Percentiles rank a stretch among this genome's conserved stretches.
Conservation (phyloP, 2,329 filamentous ascomycete species). For the Myotisia sp. region DNA sequence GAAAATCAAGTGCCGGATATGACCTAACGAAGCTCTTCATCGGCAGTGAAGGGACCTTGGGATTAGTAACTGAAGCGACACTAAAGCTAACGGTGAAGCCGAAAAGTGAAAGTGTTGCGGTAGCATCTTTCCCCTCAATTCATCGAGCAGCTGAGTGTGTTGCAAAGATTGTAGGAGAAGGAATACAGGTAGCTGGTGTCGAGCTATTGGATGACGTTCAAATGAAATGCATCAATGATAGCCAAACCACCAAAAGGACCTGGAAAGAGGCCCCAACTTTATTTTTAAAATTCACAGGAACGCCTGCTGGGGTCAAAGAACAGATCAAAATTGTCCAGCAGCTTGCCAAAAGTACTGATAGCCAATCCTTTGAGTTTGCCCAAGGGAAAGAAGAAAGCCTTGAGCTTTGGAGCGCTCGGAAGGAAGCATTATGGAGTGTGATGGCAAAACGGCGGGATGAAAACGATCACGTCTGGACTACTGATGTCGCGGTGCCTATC, state of each 20-base stretch:
- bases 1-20: slow-evolving; percentile 84
- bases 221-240: slow-evolving; percentile 56
- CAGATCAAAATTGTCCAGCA: slow-evolving; percentile 47
- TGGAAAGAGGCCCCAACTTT: slow-evolving; percentile 60
- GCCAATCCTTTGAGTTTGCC: slow-evolving; percentile 54
- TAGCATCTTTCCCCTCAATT: slow-evolving; percentile 51
- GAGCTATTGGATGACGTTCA: slow-evolving; percentile 87
- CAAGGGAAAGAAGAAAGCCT: slow-evolving; percentile 48
- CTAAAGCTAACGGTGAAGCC: slow-evolving; percentile 75
- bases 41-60: slow-evolving; percentile 81
- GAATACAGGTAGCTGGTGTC: slow-evolving; percentile 76
- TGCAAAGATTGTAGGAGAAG: slow-evolving; percentile 61
- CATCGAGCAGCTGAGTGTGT: slow-evolving; percentile 67
- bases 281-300: slow-evolving; percentile 64
- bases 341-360: slow-evolving; percentile 40
- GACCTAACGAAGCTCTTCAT: slow-evolving; percentile 82
- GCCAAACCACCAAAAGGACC: slow-evolving; percentile 31
- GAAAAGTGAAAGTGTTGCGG: slow-evolving; percentile 64
- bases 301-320: slow-evolving; percentile 47
- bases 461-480: slow-evolving; percentile 58
- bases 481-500: slow-evolving; percentile 66
- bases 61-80: slow-evolving; percentile 79
- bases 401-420: slow-evolving; percentile 62
- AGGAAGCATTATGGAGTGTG: slow-evolving; percentile 59
- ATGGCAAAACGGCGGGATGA: slow-evolving; percentile 49